Conservation (phyloP, 805 yeast species). For the Saccharomycopsis oosterbeekiorum region DNA sequence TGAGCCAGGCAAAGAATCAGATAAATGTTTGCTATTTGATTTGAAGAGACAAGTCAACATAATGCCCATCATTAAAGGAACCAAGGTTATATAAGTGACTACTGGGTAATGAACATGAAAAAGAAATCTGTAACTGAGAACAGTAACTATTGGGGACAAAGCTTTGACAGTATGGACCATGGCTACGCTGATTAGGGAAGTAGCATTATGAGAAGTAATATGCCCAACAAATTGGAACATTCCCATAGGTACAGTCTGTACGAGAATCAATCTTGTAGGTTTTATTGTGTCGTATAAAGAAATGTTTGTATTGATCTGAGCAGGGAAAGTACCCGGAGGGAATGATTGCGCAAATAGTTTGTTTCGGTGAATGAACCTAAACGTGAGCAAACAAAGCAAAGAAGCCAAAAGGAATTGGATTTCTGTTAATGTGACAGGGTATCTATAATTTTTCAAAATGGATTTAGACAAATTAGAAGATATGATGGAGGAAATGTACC, state of each 20-base stretch:
- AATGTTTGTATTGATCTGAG: slow-evolving; percentile 24
- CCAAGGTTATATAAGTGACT: slow-evolving; percentile 66
- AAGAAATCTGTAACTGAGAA: slow-evolving; percentile 57
- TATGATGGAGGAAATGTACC: slow-evolving; percentile 77
- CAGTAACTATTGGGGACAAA: slow-evolving; percentile 82
- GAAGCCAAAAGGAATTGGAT: slow-evolving; percentile 74
- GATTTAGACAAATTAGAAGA: slow-evolving; percentile 76
- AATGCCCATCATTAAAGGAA: slow-evolving; percentile 77
- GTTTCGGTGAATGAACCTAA: slow-evolving; percentile 31
- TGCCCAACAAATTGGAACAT: slow-evolving; percentile 89
- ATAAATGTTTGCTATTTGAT: slow-evolving; percentile 8
- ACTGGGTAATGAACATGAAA: slow-evolving; percentile 48
- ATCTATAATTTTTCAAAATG: slow-evolving; percentile 57
- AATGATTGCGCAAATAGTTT: slow-evolving; percentile 23
- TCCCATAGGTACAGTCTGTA: slow-evolving; percentile 88
- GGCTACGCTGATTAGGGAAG: slow-evolving; percentile 86
- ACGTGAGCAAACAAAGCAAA: slow-evolving; percentile 40
- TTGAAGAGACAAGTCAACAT: slow-evolving; percentile 62
- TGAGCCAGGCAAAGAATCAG: not conserved
- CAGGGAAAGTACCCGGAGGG: slow-evolving; percentile 28
- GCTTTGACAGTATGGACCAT: slow-evolving; percentile 92
- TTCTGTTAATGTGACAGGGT: slow-evolving; percentile 86
- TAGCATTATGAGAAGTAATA: slow-evolving; percentile 85
- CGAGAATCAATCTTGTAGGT: slow-evolving; percentile 44
- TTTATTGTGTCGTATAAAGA: slow-evolving; percentile 34